Evolutionary conservation across 441 rosid species (phyloP).

Genomic region (Aleurites moluccanus): DNA sequence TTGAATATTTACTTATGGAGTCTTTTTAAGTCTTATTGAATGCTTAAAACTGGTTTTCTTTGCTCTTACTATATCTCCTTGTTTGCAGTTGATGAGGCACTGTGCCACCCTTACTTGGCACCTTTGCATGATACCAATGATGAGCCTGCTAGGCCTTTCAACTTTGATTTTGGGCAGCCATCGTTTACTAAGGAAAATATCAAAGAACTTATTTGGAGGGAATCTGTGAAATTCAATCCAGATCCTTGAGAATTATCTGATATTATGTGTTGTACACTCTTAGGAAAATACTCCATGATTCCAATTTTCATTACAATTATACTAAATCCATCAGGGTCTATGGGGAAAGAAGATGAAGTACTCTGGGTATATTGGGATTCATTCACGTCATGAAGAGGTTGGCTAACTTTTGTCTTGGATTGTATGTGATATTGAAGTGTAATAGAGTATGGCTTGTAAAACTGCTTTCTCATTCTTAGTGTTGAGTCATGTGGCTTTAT

Average conservation of each 20-base stretch:
- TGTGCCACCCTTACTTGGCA: slow-evolving; percentile 83
- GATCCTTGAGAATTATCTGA: slow-evolving; percentile 38
- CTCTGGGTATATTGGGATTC: neutral
- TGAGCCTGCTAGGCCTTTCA: slow-evolving; percentile 86
- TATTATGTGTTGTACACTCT: slow-evolving; percentile 8
- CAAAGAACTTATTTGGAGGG: slow-evolving; percentile 89
- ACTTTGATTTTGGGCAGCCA: slow-evolving; percentile 91
- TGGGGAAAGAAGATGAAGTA: slow-evolving; percentile 3
- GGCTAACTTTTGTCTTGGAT: neutral
- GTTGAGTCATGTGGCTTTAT: no score
- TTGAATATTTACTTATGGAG: neutral
- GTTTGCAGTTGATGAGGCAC: slow-evolving; percentile 78
- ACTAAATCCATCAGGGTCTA: slow-evolving; percentile 23
- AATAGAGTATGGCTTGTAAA: neutral
- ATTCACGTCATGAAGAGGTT: neutral
- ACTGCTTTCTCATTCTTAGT: slow-evolving; percentile 24
- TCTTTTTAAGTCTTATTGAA: neutral
- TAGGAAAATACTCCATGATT: slow-evolving; percentile 17
- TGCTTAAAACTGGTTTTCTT: neutral
- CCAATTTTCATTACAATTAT: slow-evolving; percentile 15
- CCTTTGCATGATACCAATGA: slow-evolving; percentile 87
- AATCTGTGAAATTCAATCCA: slow-evolving; percentile 81
- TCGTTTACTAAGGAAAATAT: slow-evolving; percentile 84
- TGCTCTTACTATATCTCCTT: neutral
- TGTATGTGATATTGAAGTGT: slow-evolving; percentile 6